Base-by-base conservation (phyloP, 2,329 filamentous ascomycete genomes). In the Emericellopsis cladophorae region DNA sequence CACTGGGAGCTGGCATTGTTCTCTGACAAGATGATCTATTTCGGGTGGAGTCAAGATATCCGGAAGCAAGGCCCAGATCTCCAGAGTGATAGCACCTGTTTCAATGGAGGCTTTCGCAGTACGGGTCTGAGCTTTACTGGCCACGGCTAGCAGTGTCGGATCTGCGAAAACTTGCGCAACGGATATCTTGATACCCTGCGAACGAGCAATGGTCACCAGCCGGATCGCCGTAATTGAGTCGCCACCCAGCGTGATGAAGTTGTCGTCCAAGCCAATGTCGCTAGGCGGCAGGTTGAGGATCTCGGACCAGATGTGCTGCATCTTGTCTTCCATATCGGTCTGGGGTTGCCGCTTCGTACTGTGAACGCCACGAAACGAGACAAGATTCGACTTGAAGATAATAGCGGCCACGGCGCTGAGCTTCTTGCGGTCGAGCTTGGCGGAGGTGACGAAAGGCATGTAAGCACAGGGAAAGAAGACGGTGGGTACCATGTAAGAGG, bases 1-100 rank as follows among this genome's bases (percentile, higher is more conserved):
- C 44, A 58, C 58, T 38, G 64, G 61, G 5, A 63, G 47, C 5
- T 12, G 22, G 10, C 12, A 9, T 9, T 40, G n/a, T 12, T 18
- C 12, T 22, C 11, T 3, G 11, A 12, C 31, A 15, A 38, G 36
- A 4, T 21, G 21, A 3, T 24, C 22, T 6, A 40, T 21, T n/a
- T 18, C 7, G 15, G 31, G 5, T 5, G 18, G 18, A 21, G 18
- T 21, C 18, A 21, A 21, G 5, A 5, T 21, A 5, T 21, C 18
- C 5, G 18, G 18, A 21, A 21, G 18, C 18, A 21, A 21, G 18
- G 5, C 5, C 18, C 18, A 21, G 18, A 3, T 21, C 18, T 21
- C 18, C 18, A 21, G 18, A 5, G 18, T 21, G 18, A 5, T 5
- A 21, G 18, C 18, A 21, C 18, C 18, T 21, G 18, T 21, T 5